Conservation (phyloP, 2,329 filamentous ascomycete species). For the Hypoxylon sp. region DNA sequence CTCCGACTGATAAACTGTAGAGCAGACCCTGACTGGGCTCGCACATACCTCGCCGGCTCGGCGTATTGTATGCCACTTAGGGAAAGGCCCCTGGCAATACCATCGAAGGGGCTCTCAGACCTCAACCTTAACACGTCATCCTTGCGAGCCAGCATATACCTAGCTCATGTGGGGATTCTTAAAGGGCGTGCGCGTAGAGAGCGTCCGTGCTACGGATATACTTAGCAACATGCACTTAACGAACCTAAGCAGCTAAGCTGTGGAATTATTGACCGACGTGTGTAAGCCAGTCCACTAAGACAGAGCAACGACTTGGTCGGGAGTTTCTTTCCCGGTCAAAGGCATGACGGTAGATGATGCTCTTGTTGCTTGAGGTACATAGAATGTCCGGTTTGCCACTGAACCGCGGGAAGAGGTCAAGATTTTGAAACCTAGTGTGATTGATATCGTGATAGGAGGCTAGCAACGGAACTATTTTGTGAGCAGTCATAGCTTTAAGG, state of each 20-base stretch:
- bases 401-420: background rate
- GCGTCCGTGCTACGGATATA: no score
- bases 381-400: background rate
- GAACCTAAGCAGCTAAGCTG: no score
- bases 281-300: conserved; percentile 1
- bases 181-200: conserved; percentile 9
- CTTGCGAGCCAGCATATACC: conserved; percentile 1
- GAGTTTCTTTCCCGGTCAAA: conserved; percentile 17
- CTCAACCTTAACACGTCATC: conserved; percentile 16
- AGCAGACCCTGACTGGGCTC: no score
- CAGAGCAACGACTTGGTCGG: conserved; percentile 8
- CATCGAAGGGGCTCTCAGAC: conserved; percentile 19
- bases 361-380: conserved; percentile 3
- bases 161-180: conserved; percentile 7
- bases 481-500: background rate
- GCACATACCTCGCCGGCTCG: no score
- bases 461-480: background rate
- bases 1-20: no score
- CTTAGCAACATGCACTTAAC: no score
- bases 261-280: conserved; percentile 4
- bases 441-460: background rate
- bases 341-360: conserved; percentile 5
- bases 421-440: background rate
- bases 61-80: conserved; percentile 13
- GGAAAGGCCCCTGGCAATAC: background rate